These are phyloP conservation scores for Aspergillus diversus DNA, from an alignment of 495 filamentous ascomycete species.

Conservation along the genomic window DNA sequence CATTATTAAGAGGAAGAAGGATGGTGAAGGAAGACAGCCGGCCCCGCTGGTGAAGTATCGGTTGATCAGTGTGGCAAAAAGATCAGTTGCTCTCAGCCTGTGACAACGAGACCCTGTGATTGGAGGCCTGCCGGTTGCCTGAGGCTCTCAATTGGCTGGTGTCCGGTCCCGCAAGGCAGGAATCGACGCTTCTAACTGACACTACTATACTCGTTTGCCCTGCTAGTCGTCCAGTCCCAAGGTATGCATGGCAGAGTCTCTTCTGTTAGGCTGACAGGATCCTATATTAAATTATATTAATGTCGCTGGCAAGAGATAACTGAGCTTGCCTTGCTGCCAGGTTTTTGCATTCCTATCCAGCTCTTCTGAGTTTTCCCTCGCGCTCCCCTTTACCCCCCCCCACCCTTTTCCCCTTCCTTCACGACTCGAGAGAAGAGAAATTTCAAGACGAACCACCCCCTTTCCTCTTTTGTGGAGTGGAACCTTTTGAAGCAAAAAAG, in stretches of 20 bases:
- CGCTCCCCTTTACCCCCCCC: slow-evolving; percentile 1
- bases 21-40: no score
- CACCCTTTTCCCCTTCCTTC: slow-evolving; percentile 3
- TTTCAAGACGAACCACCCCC: neutral
- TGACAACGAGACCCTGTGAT: neutral
- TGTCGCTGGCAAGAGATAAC: neutral
- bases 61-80: neutral
- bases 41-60: no score
- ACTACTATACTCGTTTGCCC: neutral
- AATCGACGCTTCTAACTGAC: neutral
- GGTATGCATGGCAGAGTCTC: neutral
- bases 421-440: neutral
- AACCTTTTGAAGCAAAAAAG: neutral
- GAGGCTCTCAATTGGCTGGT: slow-evolving; percentile 11
- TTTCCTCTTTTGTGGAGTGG: neutral
- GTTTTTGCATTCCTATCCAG: neutral
- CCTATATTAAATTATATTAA: neutral
- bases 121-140: slow-evolving; percentile 4
- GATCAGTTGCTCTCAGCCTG: neutral
- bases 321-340: slow-evolving; percentile 2
- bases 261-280: neutral
- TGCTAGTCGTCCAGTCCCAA: neutral
- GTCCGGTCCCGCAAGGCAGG: neutral
- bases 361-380: slow-evolving; percentile 7
- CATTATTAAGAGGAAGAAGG: no score